phyloP scores from a whole-genome alignment of 257 asterid species.

The Capsicum rhomboideum region DNA sequence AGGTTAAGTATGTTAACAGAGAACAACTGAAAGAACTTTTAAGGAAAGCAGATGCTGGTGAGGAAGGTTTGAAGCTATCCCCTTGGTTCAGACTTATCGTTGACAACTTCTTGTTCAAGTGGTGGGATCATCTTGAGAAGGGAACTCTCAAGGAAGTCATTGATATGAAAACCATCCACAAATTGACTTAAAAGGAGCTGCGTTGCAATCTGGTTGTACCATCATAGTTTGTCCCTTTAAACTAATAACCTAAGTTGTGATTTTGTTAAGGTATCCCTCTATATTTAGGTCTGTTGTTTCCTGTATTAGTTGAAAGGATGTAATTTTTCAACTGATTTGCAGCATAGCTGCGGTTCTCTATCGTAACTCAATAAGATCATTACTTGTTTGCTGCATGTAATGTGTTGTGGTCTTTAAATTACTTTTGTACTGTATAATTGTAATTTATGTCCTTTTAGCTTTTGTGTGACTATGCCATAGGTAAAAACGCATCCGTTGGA shows the following conservation, averaged over 20 bases:
- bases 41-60: constrained; percentile 81
- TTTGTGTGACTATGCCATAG: not conserved
- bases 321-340: not conserved
- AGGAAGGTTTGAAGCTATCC: constrained; percentile 71
- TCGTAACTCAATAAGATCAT: not conserved
- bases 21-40: constrained; percentile 58
- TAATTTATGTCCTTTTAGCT: not conserved
- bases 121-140: not conserved
- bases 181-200: constrained; percentile 29
- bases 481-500: not conserved
- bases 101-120: constrained; percentile 34
- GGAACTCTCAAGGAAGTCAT: constrained; percentile 25
- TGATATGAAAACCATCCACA: constrained; percentile 82
- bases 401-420: not conserved
- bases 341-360: not conserved
- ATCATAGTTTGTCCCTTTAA: not conserved
- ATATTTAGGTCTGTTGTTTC: not conserved
- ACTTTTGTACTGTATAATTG: not conserved
- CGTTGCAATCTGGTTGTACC: not conserved
- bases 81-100: constrained; percentile 93
- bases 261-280: not conserved
- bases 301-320: not conserved
- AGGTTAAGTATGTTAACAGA: constrained; percentile 51
- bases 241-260: not conserved
- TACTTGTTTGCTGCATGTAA: not conserved